phyloP scores from a whole-genome alignment of 441 rosid species.

The Corymbia calophylla region DNA sequence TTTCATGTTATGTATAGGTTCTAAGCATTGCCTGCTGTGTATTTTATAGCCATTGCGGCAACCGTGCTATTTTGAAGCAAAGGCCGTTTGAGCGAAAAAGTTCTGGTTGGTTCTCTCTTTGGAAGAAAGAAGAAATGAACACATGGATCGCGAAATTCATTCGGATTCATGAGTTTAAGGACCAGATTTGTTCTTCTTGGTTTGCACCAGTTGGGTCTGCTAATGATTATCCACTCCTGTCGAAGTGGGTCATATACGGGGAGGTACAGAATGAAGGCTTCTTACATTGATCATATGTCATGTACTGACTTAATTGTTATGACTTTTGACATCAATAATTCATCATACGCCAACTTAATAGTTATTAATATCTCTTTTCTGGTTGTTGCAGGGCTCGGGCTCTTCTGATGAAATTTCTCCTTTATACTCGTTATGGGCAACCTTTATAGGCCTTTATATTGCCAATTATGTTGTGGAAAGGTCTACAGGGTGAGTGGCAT shows the following conservation, averaged over 20 bases:
- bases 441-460: slow-evolving; percentile 96
- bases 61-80: slow-evolving; percentile 69
- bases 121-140: slow-evolving; percentile 65
- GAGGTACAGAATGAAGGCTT: slow-evolving; percentile 47
- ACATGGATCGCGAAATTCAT: slow-evolving; percentile 70
- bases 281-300: background rate
- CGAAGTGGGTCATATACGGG: slow-evolving; percentile 98
- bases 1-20: slow-evolving; percentile 44
- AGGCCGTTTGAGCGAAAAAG: slow-evolving; percentile 39
- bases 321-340: background rate
- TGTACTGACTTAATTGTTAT: background rate
- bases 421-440: slow-evolving; percentile 97
- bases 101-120: slow-evolving; percentile 68
- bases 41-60: slow-evolving; percentile 97
- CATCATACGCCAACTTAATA: background rate
- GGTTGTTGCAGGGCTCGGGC: slow-evolving; percentile 44
- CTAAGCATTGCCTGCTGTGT: slow-evolving; percentile 97
- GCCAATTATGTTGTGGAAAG: slow-evolving; percentile 98
- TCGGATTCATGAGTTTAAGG: slow-evolving; percentile 83
- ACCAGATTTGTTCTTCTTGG: slow-evolving; percentile 96
- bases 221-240: slow-evolving; percentile 93
- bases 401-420: slow-evolving; percentile 96
- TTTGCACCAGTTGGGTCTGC: slow-evolving; percentile 99
- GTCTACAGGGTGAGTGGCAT: slow-evolving; percentile 84
- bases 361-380: background rate